Evolutionary conservation across 176 grass and related monocot species (phyloP), one percentile per base, ranked within the genome.

Genomic region (Lolium rigidum): DNA sequence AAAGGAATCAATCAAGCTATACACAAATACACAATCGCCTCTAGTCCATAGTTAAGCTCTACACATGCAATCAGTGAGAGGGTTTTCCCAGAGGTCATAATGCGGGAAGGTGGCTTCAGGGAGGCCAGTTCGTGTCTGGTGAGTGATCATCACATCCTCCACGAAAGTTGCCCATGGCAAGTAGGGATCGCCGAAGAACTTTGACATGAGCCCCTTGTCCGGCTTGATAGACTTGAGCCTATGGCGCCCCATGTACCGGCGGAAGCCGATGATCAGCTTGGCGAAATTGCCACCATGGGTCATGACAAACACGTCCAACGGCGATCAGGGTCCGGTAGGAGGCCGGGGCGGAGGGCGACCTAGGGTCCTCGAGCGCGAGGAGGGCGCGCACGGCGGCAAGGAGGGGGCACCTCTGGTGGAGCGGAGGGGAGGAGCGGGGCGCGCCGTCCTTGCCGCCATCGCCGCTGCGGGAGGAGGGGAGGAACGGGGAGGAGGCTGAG

Each of bases 31-130:
- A 3, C 31, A 35, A 2, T 83, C 85, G 66, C 25, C 25, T 16
- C 37, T 47, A 4, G 47, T 79, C 54, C n/a, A 73, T 73, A 85
- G 10, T 48, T 75, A 98, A 85, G 88, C 83, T 89, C 81, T 88
- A 87, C 95, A 98, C 93, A 98, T 98, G 66, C 95, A 98, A 52
- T 93, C 91, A 48, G 85, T 95, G 52, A 98, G 91, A 14, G 96
- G 96, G 77, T 98, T 98, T 75, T 98, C 97, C 97, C 97, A 98
- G 38, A 98, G 83, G 81, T 98, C 97, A 38, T 98, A 98, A 70
- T 98, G 90, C 4, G 94, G 97, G 84, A 98, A 98, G 10, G 97
- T 94, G 49, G 82, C 84, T 80, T 95, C 97, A 4, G 94, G 94
- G 60, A 98, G 92, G 6, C 94, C 96, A 17, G 94, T 98, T 73